A percentile compares a stretch with the other conserved stretches of the same genome.
Evolutionary conservation across 768 basidiomycete genomes (phyloP).

Genomic region (Obba rivulosa): DNA sequence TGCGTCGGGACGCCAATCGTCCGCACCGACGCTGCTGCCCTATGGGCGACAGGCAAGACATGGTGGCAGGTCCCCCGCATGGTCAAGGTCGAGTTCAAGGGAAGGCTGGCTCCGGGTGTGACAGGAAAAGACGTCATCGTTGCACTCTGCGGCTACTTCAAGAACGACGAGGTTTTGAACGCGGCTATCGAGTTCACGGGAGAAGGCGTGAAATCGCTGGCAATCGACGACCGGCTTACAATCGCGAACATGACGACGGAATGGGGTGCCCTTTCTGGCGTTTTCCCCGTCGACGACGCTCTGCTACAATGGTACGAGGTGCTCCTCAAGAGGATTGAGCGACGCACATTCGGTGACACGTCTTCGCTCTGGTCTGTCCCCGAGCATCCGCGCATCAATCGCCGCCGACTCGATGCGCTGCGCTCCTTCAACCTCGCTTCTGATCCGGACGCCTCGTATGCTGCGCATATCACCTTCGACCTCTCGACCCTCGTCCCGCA

Average conservation of each 20-base stretch:
- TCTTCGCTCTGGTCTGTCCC: slow-evolving; percentile 47
- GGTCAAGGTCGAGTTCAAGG: slow-evolving; percentile 89
- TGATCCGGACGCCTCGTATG: slow-evolving; percentile 75
- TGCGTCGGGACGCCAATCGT: slow-evolving; percentile 98
- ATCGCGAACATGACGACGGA: slow-evolving; percentile 99
- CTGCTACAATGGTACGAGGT: slow-evolving; percentile 84
- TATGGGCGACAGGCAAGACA: slow-evolving; percentile 98
- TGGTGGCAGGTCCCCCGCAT: slow-evolving; percentile 99
- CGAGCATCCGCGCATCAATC: slow-evolving; percentile 84
- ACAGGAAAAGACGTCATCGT: slow-evolving; percentile 99
- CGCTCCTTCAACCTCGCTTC: slow-evolving; percentile 51
- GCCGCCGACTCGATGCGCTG: slow-evolving; percentile 60
- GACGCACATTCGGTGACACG: slow-evolving; percentile 62
- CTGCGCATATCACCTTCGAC: slow-evolving; percentile 86
- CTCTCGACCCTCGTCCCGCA: slow-evolving; percentile 92
- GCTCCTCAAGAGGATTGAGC: slow-evolving; percentile 65
- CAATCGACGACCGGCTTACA: slow-evolving; percentile 89
- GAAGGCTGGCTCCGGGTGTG: slow-evolving; percentile 79
- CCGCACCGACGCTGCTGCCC: slow-evolving; percentile 87
- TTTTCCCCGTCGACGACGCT: slow-evolving; percentile 87
- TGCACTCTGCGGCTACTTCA: slow-evolving; percentile 92
- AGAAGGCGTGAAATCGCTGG: slow-evolving; percentile 70
- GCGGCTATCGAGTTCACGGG: slow-evolving; percentile 96
- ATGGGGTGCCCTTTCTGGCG: slow-evolving; percentile 95
- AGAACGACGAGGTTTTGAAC: slow-evolving; percentile 94